Evolutionary conservation across 257 asterid genomes (phyloP).

Genomic region (Mitragyna speciosa): DNA sequence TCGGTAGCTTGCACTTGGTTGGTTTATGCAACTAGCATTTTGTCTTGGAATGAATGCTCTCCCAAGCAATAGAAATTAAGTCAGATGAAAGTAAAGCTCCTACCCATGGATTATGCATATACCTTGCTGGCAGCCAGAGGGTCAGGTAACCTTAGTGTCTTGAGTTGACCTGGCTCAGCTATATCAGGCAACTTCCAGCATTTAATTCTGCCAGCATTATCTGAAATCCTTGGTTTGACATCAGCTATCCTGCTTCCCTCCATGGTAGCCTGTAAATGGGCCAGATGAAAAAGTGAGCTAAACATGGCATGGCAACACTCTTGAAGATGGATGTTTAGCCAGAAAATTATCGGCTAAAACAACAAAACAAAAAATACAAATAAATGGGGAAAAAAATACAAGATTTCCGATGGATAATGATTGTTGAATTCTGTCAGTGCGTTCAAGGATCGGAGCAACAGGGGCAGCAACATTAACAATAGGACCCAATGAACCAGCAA

Average conservation of each 20-base stretch:
- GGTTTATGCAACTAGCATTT: too few relatives aligned
- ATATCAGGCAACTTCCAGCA: slow-evolving; percentile 89
- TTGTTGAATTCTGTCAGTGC: slow-evolving; percentile 72
- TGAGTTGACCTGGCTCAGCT: slow-evolving; percentile 76
- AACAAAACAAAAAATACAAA: background rate
- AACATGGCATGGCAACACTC: background rate
- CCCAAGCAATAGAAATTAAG: background rate
- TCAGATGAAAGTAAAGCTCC: background rate
- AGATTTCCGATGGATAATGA: slow-evolving; percentile 82
- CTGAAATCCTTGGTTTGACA: slow-evolving; percentile 83
- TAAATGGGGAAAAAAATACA: slow-evolving; percentile 31
- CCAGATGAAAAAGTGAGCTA: slow-evolving; percentile 8
- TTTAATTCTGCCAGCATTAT: slow-evolving; percentile 58
- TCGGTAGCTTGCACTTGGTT: too few relatives aligned
- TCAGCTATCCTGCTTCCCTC: slow-evolving; percentile 80
- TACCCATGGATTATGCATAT: slow-evolving; percentile 10
- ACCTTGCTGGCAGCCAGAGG: slow-evolving; percentile 83
- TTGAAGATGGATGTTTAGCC: background rate
- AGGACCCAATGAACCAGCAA: slow-evolving; percentile 71
- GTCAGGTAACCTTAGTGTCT: slow-evolving; percentile 83
- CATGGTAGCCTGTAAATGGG: slow-evolving; percentile 55
- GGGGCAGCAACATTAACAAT: slow-evolving; percentile 59
- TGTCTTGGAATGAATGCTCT: background rate
- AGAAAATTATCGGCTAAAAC: background rate
- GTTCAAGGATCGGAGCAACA: slow-evolving; percentile 63